Percentiles rank a stretch among this genome's conserved stretches.
phyloP scores from a whole-genome alignment of 1,284 basidiomycete genomes.

The Sporisorium scitamineum region DNA sequence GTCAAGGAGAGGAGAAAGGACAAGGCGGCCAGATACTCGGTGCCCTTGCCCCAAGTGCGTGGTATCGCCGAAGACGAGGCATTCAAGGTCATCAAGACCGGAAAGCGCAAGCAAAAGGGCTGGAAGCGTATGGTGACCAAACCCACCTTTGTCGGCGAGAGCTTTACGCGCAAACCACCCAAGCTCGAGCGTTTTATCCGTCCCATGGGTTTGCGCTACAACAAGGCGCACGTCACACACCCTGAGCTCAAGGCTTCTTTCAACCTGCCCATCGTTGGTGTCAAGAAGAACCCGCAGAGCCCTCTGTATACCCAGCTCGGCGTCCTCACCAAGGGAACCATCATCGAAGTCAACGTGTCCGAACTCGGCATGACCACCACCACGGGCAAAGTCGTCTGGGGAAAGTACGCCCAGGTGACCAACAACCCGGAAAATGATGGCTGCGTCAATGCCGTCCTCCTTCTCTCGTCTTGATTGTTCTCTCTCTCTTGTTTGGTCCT shows the following conservation, averaged over 20 bases:
- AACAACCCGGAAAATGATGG: slow-evolving; percentile 69
- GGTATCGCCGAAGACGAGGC: slow-evolving; percentile 99
- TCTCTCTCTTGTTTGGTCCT: slow-evolving; percentile 1
- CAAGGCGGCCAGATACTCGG: slow-evolving; percentile 97
- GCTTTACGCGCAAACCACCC: slow-evolving; percentile 97
- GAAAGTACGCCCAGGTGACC: slow-evolving; percentile 91
- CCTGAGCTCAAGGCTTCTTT: slow-evolving; percentile 98
- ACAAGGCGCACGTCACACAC: slow-evolving; percentile 99
- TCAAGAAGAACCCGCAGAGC: slow-evolving; percentile 99
- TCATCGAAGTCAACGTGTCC: slow-evolving; percentile 91
- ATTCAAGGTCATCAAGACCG: slow-evolving; percentile 99
- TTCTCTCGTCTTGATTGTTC: slow-evolving; percentile 51
- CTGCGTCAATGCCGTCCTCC: slow-evolving; percentile 65
- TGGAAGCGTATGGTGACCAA: slow-evolving; percentile 99
- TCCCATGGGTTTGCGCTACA: slow-evolving; percentile 96
- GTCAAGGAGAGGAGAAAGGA: slow-evolving; percentile 99
- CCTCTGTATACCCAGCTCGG: slow-evolving; percentile 91
- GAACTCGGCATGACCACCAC: slow-evolving; percentile 91
- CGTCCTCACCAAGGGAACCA: slow-evolving; percentile 97
- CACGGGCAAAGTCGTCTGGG: slow-evolving; percentile 86
- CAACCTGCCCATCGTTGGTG: slow-evolving; percentile 96
- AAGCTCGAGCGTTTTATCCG: slow-evolving; percentile 99
- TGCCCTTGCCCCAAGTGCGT: slow-evolving; percentile 94
- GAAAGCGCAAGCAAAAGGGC: slow-evolving; percentile 94
- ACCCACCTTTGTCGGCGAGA: slow-evolving; percentile 97